A percentile compares a stretch with the other conserved stretches of the same genome.
Evolutionary conservation across 148 eudicot species (phyloP).

Genomic region (Fagopyrum esculentum): DNA sequence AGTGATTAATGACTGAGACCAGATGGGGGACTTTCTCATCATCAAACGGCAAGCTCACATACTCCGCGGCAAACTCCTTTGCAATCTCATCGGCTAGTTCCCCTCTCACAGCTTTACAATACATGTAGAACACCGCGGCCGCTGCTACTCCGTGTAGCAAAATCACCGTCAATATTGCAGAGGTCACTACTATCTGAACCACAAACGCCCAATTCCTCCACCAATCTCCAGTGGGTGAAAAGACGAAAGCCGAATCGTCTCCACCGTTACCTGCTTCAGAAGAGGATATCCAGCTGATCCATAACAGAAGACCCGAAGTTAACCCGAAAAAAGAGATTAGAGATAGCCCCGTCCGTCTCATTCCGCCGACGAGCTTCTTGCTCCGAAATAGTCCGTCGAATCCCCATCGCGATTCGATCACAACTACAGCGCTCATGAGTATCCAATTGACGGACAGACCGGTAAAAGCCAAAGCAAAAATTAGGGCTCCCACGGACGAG

Average conservation of each 20-base stretch:
- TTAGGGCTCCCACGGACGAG: conserved; percentile 15
- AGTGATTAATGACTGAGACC: conserved; percentile 37
- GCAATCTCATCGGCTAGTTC: conserved; percentile 62
- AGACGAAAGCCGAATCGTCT: neutral
- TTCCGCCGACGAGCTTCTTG: conserved; percentile 36
- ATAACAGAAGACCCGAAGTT: conserved; percentile 12
- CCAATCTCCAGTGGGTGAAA: neutral
- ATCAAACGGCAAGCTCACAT: conserved; percentile 65
- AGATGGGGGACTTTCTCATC: conserved; percentile 52
- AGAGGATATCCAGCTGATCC: conserved; percentile 17
- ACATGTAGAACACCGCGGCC: conserved; percentile 49
- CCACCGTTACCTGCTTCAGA: conserved; percentile 5
- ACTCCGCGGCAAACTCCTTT: conserved; percentile 53
- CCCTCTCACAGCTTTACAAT: conserved; percentile 60
- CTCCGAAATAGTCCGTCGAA: conserved; percentile 39
- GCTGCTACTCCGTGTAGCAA: conserved; percentile 40
- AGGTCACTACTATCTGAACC: conserved; percentile 29
- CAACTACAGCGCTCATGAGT: conserved; percentile 36
- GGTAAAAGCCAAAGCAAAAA: conserved; percentile 17
- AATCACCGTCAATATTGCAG: conserved; percentile 34
- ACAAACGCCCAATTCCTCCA: conserved; percentile 34
- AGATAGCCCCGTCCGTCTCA: conserved; percentile 36
- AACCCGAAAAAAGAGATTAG: conserved; percentile 31
- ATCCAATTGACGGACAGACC: conserved; percentile 39
- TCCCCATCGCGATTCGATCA: conserved; percentile 62